phyloP scores from a whole-genome alignment of 306 rosid species.

The Trifolium pratense region DNA sequence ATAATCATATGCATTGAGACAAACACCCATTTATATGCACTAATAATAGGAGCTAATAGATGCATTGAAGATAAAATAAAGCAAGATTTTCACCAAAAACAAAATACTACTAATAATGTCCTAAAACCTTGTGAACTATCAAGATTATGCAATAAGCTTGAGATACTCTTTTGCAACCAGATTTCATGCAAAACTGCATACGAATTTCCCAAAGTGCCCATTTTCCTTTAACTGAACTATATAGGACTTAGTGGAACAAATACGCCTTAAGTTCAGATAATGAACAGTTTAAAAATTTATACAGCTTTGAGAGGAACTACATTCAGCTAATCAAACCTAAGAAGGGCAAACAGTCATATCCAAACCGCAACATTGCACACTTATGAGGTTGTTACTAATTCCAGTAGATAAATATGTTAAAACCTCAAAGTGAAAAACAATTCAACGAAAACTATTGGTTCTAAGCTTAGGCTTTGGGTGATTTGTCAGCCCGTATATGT shows the following conservation, averaged over 20 bases:
- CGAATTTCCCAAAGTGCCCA: neutral
- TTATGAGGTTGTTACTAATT: slow-evolving; percentile 22
- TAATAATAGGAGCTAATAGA: slow-evolving; percentile 18
- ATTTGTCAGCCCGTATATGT: slow-evolving; percentile 23
- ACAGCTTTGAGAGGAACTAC: slow-evolving; percentile 29
- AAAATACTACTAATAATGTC: slow-evolving; percentile 26
- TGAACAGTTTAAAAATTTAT: slow-evolving; percentile 8
- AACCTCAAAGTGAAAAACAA: slow-evolving; percentile 15
- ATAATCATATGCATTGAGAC: neutral
- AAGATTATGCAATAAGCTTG: slow-evolving; percentile 4
- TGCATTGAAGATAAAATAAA: slow-evolving; percentile 9
- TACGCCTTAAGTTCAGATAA: slow-evolving; percentile 33
- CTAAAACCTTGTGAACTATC: slow-evolving; percentile 19
- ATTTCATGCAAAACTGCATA: slow-evolving; percentile 13
- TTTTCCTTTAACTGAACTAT: slow-evolving; percentile 31
- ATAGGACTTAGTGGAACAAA: slow-evolving; percentile 6
- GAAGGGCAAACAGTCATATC: slow-evolving; percentile 15
- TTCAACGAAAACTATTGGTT: slow-evolving; percentile 24
- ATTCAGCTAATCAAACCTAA: slow-evolving; percentile 28
- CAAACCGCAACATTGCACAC: slow-evolving; percentile 26
- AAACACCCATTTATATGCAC: neutral
- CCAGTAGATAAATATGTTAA: neutral
- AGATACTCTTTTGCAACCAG: slow-evolving; percentile 22
- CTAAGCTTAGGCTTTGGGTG: slow-evolving; percentile 12
- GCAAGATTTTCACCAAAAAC: slow-evolving; percentile 28